Conservation (phyloP, 2,329 filamentous ascomycete genomes). For the Dichotomopilus funicola region DNA sequence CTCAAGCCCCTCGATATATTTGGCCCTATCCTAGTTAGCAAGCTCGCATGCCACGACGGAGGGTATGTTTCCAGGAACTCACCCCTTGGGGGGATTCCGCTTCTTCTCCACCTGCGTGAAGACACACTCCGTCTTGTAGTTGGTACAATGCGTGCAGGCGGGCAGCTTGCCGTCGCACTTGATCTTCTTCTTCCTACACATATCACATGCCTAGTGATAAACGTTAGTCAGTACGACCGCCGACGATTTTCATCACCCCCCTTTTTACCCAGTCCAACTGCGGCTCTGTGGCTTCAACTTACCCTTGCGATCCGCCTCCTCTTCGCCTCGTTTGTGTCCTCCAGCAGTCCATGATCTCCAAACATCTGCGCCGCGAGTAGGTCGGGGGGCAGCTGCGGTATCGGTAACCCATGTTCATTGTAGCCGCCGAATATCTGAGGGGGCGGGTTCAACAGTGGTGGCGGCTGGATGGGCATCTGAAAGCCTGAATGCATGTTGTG, state of each 20-base stretch:
- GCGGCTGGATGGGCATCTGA: constrained; percentile 51
- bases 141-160: constrained; percentile 89
- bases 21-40: constrained; percentile 54
- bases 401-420: constrained; percentile 51
- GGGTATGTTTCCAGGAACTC: constrained; percentile 28
- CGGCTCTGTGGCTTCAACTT: constrained; percentile 31
- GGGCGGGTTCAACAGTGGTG: constrained; percentile 58
- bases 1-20: constrained; percentile 95
- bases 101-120: constrained; percentile 99
- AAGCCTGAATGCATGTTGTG: constrained; percentile 46
- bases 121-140: constrained; percentile 96
- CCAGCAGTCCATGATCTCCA: constrained; percentile 50
- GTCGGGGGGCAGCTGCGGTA: constrained; percentile 50
- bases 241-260: background rate
- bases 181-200: constrained; percentile 96
- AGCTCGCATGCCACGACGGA: constrained; percentile 11
- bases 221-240: constrained; percentile 8
- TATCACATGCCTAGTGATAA: constrained; percentile 69
- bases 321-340: constrained; percentile 75
- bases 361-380: constrained; percentile 53
- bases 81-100: constrained; percentile 94
- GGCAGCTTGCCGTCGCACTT: constrained; percentile 97
- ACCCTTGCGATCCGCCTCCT: constrained; percentile 82
- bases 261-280: background rate
- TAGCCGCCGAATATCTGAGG: constrained; percentile 65